Percentiles rank a stretch among this genome's conserved stretches.
phyloP scores from a whole-genome alignment of 192 early-diverging fungal species.

The Backusella macrospora region DNA sequence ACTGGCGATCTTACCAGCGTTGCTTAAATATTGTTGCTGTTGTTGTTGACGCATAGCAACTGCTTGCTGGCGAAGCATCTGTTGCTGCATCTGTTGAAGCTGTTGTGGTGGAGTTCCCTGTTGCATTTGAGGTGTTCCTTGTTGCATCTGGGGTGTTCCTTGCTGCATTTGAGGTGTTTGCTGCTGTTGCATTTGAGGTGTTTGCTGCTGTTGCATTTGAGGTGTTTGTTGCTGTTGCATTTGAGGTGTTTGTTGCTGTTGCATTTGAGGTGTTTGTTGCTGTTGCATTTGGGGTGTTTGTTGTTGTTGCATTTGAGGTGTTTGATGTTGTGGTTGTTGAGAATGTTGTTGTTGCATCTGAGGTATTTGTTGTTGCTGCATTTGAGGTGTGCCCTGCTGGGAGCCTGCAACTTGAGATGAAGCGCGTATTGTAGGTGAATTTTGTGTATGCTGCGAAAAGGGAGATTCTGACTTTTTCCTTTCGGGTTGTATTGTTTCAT shows the following conservation, averaged over 20 bases:
- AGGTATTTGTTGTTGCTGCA: background rate
- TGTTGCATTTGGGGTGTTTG: conserved; percentile 14
- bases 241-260: conserved; percentile 7
- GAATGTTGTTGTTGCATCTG: background rate
- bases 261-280: conserved; percentile 16
- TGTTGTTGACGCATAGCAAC: conserved; percentile 35
- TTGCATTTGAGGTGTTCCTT: conserved; percentile 1
- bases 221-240: conserved; percentile 16
- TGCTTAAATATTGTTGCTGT: conserved; percentile 25
- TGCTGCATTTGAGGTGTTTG: background rate
- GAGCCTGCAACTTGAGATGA: background rate
- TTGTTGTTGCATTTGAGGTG: conserved; percentile 1
- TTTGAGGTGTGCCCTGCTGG: conserved; percentile 1
- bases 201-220: background rate
- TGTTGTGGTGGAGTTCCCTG: conserved; percentile 20
- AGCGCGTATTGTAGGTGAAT: conserved; percentile 15
- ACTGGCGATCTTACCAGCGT: background rate
- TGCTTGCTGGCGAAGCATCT: conserved; percentile 30
- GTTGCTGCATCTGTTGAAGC: conserved; percentile 23
- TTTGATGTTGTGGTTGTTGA: conserved; percentile 8
- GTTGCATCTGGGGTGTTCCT: conserved; percentile 15
- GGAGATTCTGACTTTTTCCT: conserved; percentile 3
- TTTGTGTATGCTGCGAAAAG: conserved; percentile 1
- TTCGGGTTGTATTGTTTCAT: background rate
- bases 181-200: conserved; percentile 14